Evolutionary conservation across 2,329 filamentous ascomycete genomes (phyloP).

Genomic region (Diaporthe sp.): DNA sequence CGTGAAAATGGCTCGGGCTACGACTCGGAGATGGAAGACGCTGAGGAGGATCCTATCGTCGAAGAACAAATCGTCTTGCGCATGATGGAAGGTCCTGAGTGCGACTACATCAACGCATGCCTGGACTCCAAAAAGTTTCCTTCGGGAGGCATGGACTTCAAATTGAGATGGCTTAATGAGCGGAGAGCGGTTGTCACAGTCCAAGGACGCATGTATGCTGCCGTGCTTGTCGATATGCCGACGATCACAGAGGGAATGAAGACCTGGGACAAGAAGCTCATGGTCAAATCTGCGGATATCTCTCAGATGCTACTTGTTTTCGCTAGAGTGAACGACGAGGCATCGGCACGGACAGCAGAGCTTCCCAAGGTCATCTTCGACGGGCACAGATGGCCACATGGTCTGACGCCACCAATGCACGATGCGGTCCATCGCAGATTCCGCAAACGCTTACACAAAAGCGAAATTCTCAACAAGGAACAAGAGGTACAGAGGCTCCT

Average conservation of each 20-base stretch:
- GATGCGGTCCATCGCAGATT: constrained; percentile 87
- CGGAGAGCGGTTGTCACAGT: constrained; percentile 81
- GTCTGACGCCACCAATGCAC: constrained; percentile 89
- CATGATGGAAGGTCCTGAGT: constrained; percentile 88
- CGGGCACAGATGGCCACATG: constrained; percentile 84
- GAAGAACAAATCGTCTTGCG: constrained; percentile 92
- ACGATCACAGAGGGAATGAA: constrained; percentile 94
- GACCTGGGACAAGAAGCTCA: constrained; percentile 88
- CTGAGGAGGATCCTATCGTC: constrained; percentile 87
- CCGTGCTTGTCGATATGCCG: constrained; percentile 84
- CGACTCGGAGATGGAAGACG: constrained; percentile 94
- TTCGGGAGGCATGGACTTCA: constrained; percentile 79
- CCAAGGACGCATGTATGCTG: constrained; percentile 79
- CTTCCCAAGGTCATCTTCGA: constrained; percentile 79
- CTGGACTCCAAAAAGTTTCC: constrained; percentile 39
- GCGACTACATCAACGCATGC: constrained; percentile 76
- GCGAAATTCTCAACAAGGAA: constrained; percentile 86
- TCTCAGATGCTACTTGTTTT: constrained; percentile 91
- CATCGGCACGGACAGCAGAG: constrained; percentile 75
- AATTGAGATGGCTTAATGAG: constrained; percentile 84
- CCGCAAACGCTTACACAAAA: constrained; percentile 82
- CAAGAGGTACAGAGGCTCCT: constrained; percentile 82
- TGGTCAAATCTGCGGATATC: constrained; percentile 91
- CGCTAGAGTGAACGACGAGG: constrained; percentile 74
- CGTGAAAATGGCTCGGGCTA: constrained; percentile 89